Conservation (phyloP, 2,329 filamentous ascomycete genomes). For the Tolypocladium guangdongense region DNA sequence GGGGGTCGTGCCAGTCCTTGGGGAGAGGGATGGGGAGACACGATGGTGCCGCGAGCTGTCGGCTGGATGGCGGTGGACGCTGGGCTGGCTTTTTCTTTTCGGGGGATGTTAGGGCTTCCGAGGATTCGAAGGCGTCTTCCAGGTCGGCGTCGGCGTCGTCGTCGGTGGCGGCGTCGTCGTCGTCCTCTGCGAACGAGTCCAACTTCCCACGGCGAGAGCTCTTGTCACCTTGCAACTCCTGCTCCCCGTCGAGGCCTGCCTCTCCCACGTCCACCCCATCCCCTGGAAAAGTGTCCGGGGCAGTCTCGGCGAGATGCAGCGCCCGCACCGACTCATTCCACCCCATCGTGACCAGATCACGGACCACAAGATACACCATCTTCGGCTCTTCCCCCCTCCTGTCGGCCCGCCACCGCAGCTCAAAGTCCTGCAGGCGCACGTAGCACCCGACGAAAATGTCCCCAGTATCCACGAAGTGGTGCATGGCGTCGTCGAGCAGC, state of each 20-base stretch:
- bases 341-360: conserved; percentile 33
- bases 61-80: background rate
- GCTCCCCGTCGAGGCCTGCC: background rate
- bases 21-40: conserved; percentile 24
- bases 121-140: conserved; percentile 25
- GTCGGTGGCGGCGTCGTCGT: conserved; percentile 10
- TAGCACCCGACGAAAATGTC: conserved; percentile 38
- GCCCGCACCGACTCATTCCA: conserved; percentile 32
- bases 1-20: conserved; percentile 28
- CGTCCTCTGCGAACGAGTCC: background rate
- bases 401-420: conserved; percentile 17
- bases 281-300: background rate
- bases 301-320: conserved; percentile 5
- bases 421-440: conserved; percentile 32
- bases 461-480: conserved; percentile 34
- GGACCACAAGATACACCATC: conserved; percentile 35
- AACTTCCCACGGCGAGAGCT: background rate
- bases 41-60: background rate
- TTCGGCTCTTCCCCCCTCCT: background rate
- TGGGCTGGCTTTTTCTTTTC: conserved; percentile 3
- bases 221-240: background rate
- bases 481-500: conserved; percentile 32
- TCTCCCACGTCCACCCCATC: background rate
- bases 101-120: conserved; percentile 25
- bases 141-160: conserved; percentile 11